Evolutionary conservation across 2,329 filamentous ascomycete species (phyloP).

Genomic region (Scytalidium sp.): DNA sequence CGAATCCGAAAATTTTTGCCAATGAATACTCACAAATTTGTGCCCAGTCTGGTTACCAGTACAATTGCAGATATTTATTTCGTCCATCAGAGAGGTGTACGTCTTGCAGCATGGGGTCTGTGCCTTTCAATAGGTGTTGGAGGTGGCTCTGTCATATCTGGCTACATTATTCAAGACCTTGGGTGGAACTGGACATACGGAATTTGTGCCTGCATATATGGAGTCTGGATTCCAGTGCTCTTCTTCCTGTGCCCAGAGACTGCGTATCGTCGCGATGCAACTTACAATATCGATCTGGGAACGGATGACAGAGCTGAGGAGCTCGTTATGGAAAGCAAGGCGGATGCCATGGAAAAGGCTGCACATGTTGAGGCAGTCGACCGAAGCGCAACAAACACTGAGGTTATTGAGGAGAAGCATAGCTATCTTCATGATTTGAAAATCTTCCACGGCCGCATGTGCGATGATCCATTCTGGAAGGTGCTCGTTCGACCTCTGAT

Average conservation of each 20-base stretch:
- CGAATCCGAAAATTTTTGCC: background rate
- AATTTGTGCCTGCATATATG: slow-evolving; percentile 35
- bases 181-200: slow-evolving; percentile 29
- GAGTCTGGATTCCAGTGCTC: slow-evolving; percentile 33
- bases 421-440: slow-evolving; percentile 8
- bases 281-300: slow-evolving; percentile 11
- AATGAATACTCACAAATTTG: no score
- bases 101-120: slow-evolving; percentile 16
- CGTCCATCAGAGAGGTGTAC: slow-evolving; percentile 13
- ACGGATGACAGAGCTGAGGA: slow-evolving; percentile 11
- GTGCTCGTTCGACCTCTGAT: slow-evolving; percentile 23
- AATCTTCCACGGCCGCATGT: slow-evolving; percentile 26
- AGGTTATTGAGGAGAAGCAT: slow-evolving; percentile 4
- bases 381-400: background rate
- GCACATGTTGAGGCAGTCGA: slow-evolving; percentile 3
- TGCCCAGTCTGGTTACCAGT: slow-evolving; percentile 9
- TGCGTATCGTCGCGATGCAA: slow-evolving; percentile 23
- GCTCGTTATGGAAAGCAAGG: slow-evolving; percentile 3
- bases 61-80: slow-evolving; percentile 14
- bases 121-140: slow-evolving; percentile 9
- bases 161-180: slow-evolving; percentile 30
- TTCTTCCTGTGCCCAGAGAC: slow-evolving; percentile 41
- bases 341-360: background rate
- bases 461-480: slow-evolving; percentile 25
- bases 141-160: slow-evolving; percentile 30